Evolutionary conservation across 352 stramenopile species (phyloP).

Genomic region (Globisporangium abappressorium): DNA sequence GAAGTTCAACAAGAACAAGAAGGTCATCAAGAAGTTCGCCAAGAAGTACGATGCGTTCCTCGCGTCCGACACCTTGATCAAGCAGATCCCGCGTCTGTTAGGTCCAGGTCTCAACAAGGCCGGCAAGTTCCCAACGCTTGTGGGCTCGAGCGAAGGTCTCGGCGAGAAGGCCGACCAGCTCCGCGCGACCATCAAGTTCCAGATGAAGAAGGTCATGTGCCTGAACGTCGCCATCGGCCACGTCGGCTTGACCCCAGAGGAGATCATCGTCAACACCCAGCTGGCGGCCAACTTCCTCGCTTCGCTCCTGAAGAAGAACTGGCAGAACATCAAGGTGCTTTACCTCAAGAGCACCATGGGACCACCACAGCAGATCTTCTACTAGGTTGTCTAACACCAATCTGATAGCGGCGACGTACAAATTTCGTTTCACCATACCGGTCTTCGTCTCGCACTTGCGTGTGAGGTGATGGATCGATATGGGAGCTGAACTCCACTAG

Average conservation of each 20-base stretch:
- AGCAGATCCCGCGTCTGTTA: slow-evolving; percentile 99
- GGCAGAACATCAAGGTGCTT: slow-evolving; percentile 99
- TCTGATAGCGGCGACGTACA: slow-evolving; percentile 17
- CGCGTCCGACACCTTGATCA: slow-evolving; percentile 99
- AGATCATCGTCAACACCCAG: slow-evolving; percentile 98
- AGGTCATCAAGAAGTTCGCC: slow-evolving; percentile 99
- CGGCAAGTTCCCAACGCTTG: slow-evolving; percentile 99
- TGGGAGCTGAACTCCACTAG: slow-evolving; percentile 40
- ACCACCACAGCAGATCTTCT: slow-evolving; percentile 98
- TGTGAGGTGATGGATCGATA: slow-evolving; percentile 9
- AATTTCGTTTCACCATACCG: slow-evolving; percentile 39
- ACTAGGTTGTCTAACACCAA: slow-evolving; percentile 71
- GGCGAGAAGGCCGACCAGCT: slow-evolving; percentile 98
- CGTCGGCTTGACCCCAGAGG: slow-evolving; percentile 91
- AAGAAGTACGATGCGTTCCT: slow-evolving; percentile 99
- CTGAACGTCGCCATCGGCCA: slow-evolving; percentile 98
- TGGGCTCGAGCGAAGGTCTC: slow-evolving; percentile 93
- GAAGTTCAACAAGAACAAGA: slow-evolving; percentile 99
- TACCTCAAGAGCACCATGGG: slow-evolving; percentile 99
- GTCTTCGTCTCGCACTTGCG: not conserved
- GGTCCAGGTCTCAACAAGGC: slow-evolving; percentile 98
- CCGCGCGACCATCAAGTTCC: slow-evolving; percentile 99
- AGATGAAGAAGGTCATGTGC: slow-evolving; percentile 99
- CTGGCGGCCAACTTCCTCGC: slow-evolving; percentile 99
- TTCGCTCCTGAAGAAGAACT: slow-evolving; percentile 99